Base-by-base conservation (phyloP, 2,329 filamentous ascomycete genomes). In the Acarospora socialis region DNA sequence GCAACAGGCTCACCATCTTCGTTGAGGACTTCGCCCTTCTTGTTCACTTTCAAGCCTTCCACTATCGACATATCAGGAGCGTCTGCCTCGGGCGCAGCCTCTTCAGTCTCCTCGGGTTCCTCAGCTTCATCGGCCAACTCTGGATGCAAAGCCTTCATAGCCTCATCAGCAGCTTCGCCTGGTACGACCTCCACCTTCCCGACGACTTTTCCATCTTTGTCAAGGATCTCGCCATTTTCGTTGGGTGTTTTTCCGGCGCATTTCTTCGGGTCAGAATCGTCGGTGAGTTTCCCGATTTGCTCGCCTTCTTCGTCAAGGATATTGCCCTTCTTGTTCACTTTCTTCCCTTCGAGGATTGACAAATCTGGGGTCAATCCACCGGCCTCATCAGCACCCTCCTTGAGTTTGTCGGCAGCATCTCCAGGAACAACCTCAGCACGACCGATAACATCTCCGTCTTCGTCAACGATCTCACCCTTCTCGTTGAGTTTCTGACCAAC, bases 11-110 rank as follows among this genome's bases (percentile, higher is more conserved):
- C 66, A 15, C 65, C 65, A 32, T 66, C 64, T 43, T 66, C 63
- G 41, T 64, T 59, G 54, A 43, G 19, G 19, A 43, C 41, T 21
- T 43, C 36, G 27, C 66, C 66, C 53, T 68, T 68, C 60, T 70
- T 70, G 54, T 69, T 70, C 55, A 70, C 65, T 53, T 69, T 69
- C 21, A 67, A 51, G 32, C 66, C 61, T 39, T 70, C 56, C 31
- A 68, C 50, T 28, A 57, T 55, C 17, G 63, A 55, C 9, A 68
- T 46, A 22, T 59, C 60, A 21, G 61, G 57, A 40, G 57, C 54
- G 36, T 63, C 56, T 46, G 58, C 60, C 40, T 65, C 60, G 31
- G 57, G 53, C 40, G 60, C 55, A 37, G 52, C 43, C 44, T 51
- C 29, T 41, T 47, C 39, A 37, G 28, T 13, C 45, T 48, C 2